These are phyloP conservation scores for Trichoderma simmonsii DNA, from an alignment of 2,329 filamentous ascomycete genomes.

Conservation along the genomic window DNA sequence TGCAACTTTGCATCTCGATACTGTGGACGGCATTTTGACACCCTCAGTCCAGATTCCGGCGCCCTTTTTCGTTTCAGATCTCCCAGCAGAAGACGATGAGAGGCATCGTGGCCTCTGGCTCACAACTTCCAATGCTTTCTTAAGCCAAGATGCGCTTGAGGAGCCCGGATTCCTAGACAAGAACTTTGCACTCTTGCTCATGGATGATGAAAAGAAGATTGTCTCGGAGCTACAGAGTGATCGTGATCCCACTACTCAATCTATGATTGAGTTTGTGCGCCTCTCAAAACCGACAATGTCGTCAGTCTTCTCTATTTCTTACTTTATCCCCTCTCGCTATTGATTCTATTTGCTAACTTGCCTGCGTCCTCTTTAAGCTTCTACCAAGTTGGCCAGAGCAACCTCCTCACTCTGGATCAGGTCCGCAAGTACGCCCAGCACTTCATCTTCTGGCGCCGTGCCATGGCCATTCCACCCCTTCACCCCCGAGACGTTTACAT, in stretches of 20 bases:
- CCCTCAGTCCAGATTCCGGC: slow-evolving; percentile 64
- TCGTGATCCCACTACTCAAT: slow-evolving; percentile 69
- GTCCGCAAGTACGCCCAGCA: slow-evolving; percentile 87
- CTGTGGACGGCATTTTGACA: slow-evolving; percentile 54
- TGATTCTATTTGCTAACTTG: neutral
- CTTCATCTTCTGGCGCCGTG: slow-evolving; percentile 93
- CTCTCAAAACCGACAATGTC: slow-evolving; percentile 67
- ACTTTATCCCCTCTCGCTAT: too few species aligned
- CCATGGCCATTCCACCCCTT: slow-evolving; percentile 84
- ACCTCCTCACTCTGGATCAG: slow-evolving; percentile 72
- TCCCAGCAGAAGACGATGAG: slow-evolving; percentile 65
- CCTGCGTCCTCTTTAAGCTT: slow-evolving; percentile 39
- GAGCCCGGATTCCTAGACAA: slow-evolving; percentile 72
- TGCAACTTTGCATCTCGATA: slow-evolving; percentile 75
- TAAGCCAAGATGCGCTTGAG: slow-evolving; percentile 63
- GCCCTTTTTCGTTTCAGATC: slow-evolving; percentile 67
- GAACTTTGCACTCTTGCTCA: slow-evolving; percentile 80
- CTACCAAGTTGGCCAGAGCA: slow-evolving; percentile 66
- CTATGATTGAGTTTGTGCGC: slow-evolving; percentile 78
- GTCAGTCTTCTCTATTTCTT: slow-evolving; percentile 28
- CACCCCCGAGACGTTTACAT: slow-evolving; percentile 90
- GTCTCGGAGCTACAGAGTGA: slow-evolving; percentile 73
- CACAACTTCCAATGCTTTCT: slow-evolving; percentile 77
- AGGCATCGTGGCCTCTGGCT: slow-evolving; percentile 77
- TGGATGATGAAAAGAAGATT: slow-evolving; percentile 75